Evolutionary conservation across 2,329 filamentous ascomycete genomes (phyloP).

Genomic region (Pseudovirgaria hyperparasitica): DNA sequence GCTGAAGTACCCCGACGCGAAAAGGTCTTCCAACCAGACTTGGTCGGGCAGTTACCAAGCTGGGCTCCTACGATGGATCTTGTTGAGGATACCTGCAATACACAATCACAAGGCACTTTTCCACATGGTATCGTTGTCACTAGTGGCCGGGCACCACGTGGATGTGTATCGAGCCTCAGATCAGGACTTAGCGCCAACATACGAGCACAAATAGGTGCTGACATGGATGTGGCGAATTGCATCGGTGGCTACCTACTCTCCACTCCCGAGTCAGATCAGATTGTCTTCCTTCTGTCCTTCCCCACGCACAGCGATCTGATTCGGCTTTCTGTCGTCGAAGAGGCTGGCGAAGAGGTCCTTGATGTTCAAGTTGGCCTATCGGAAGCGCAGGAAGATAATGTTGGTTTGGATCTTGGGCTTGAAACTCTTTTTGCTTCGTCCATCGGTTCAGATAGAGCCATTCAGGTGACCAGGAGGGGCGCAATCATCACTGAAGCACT

Average conservation of each 20-base stretch:
- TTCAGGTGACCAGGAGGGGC: slow-evolving; percentile 19
- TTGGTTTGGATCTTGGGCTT: slow-evolving; percentile 14
- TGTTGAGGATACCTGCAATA: slow-evolving; percentile 15
- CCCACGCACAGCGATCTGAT: slow-evolving; percentile 18
- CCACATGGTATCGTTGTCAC: slow-evolving; percentile 23
- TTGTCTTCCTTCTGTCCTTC: slow-evolving; percentile 24
- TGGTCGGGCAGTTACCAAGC: slow-evolving; percentile 50
- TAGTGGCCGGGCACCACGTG: slow-evolving; percentile 30
- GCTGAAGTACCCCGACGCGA: slow-evolving; percentile 37
- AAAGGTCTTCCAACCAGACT: slow-evolving; percentile 36
- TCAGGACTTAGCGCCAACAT: slow-evolving; percentile 27
- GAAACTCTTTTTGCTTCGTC: slow-evolving; percentile 19
- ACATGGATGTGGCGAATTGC: slow-evolving; percentile 19
- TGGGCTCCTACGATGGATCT: slow-evolving; percentile 42
- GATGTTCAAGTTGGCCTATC: slow-evolving; percentile 4
- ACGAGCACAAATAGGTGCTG: slow-evolving; percentile 13
- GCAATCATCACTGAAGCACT: slow-evolving; percentile 8
- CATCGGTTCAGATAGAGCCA: slow-evolving; percentile 9
- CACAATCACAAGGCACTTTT: slow-evolving; percentile 12
- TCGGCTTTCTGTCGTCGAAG: slow-evolving; percentile 13
- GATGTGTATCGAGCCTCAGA: slow-evolving; percentile 30
- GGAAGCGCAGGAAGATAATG: slow-evolving; percentile 13
- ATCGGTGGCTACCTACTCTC: slow-evolving; percentile 21
- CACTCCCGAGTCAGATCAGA: slow-evolving; percentile 14
- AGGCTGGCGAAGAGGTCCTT: slow-evolving; percentile 15